A percentile compares a stretch with the other conserved stretches of the same genome.
These are phyloP conservation scores for Calvatia gigantea DNA, from an alignment of 768 basidiomycete species.

Conservation along the genomic window DNA sequence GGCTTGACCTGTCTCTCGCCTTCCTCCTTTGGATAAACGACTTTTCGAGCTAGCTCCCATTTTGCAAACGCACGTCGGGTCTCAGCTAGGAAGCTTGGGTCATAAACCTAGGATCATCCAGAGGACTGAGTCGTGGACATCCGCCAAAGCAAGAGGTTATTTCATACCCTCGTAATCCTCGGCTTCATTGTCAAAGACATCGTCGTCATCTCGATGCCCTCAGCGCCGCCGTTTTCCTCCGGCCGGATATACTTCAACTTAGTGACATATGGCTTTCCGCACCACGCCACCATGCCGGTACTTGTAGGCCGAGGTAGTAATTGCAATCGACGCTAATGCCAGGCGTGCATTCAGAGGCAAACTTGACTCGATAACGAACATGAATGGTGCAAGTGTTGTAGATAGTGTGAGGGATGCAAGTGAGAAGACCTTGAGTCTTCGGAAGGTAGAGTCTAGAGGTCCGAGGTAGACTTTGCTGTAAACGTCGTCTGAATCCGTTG, in stretches of 20 bases:
- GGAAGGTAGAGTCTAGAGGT: conserved; percentile 70
- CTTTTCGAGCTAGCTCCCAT: conserved; percentile 66
- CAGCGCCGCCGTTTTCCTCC: conserved; percentile 37
- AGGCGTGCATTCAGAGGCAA: conserved; percentile 68
- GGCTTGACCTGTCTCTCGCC: conserved; percentile 29
- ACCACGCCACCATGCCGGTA: conserved; percentile 70
- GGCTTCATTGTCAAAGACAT: conserved; percentile 55
- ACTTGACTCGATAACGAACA: conserved; percentile 77
- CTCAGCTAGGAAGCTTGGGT: conserved; percentile 65
- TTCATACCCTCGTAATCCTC: conserved; percentile 56
- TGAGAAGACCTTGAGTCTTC: conserved; percentile 79
- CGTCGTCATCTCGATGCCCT: conserved; percentile 70
- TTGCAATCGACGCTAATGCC: conserved; percentile 64
- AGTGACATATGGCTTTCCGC: conserved; percentile 72
- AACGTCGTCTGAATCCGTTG: conserved; percentile 20
- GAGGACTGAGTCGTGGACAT: not conserved
- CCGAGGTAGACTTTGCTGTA: conserved; percentile 53
- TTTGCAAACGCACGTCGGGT: conserved; percentile 71
- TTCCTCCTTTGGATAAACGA: conserved; percentile 41
- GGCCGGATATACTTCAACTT: conserved; percentile 49
- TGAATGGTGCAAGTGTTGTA: conserved; percentile 67
- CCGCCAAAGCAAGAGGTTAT: not conserved
- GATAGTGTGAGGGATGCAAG: conserved; percentile 73
- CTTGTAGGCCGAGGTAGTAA: conserved; percentile 72
- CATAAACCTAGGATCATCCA: conserved; percentile 48